phyloP scores from a whole-genome alignment of 73 alveolate genomes.

The Paramecium tetraurelia region DNA sequence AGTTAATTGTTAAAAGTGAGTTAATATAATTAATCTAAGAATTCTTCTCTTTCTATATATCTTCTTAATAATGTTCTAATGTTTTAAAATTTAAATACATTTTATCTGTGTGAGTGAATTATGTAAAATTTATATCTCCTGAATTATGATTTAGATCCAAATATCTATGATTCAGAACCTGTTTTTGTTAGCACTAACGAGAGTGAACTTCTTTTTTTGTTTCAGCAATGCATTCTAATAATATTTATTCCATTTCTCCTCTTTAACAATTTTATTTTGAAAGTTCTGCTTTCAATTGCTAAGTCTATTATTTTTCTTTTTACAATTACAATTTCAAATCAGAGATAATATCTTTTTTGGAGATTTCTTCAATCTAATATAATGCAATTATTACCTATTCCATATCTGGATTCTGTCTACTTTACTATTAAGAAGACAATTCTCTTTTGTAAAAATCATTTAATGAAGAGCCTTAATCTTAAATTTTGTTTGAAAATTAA shows the following conservation, averaged over 20 bases:
- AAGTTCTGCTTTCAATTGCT: neutral
- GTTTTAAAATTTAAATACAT: neutral
- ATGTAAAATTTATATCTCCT: neutral
- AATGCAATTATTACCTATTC: neutral
- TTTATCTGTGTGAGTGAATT: constrained; percentile 5
- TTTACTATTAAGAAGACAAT: neutral
- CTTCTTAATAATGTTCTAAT: neutral
- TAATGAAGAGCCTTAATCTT: neutral
- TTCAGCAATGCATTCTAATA: constrained; percentile 50
- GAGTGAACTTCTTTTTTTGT: constrained; percentile 46
- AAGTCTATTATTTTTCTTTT: neutral
- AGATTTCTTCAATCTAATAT: constrained; percentile 24
- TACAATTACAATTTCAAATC: neutral
- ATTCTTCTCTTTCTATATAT: constrained; percentile 48
- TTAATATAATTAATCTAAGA: constrained; percentile 46
- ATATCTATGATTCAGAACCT: neutral
- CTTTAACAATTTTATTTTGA: constrained; percentile 45
- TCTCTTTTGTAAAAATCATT: constrained; percentile 19
- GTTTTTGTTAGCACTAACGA: neutral
- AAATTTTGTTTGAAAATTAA: neutral
- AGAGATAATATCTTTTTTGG: neutral
- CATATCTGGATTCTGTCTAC: neutral
- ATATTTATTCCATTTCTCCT: constrained; percentile 47
- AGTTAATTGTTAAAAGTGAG: neutral
- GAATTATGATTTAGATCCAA: neutral